Evolutionary conservation across 768 basidiomycete genomes (phyloP).

Genomic region (Lactifluus echinatus): DNA sequence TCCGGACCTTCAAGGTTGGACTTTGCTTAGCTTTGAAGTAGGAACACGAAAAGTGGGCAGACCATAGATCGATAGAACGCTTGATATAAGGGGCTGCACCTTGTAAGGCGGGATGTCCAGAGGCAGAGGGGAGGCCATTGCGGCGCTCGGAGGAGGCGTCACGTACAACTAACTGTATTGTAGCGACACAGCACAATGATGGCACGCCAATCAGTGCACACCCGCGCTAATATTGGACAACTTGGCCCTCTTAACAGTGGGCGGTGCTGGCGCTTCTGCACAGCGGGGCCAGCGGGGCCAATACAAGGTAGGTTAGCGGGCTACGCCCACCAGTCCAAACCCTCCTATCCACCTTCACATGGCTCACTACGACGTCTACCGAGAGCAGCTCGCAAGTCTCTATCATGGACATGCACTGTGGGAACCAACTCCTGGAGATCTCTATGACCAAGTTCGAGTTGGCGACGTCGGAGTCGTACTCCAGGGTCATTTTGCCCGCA

Average conservation of each 20-base stretch:
- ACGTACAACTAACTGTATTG: too few species aligned
- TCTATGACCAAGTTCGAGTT: constrained; percentile 19
- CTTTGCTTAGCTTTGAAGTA: neutral
- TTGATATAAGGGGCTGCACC: constrained; percentile 39
- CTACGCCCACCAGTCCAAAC: neutral
- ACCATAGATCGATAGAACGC: constrained; percentile 24
- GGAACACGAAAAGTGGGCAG: constrained; percentile 1
- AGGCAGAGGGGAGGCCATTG: constrained; percentile 35
- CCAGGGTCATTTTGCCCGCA: constrained; percentile 17
- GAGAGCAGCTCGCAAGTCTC: constrained; percentile 10
- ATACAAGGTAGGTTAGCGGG: neutral
- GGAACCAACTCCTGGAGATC: constrained; percentile 15
- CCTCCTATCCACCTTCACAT: neutral
- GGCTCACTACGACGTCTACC: constrained; percentile 13
- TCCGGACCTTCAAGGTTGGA: constrained; percentile 20
- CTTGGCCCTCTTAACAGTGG: neutral
- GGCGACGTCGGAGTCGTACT: constrained; percentile 21
- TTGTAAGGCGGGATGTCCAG: constrained; percentile 56
- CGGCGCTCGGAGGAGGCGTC: too few species aligned
- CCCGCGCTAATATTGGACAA: neutral
- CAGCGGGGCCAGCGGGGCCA: too few species aligned
- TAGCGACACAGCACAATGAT: neutral
- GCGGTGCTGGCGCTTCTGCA: neutral
- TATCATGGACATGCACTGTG: constrained; percentile 18
- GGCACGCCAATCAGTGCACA: neutral